A percentile compares a stretch with the other conserved stretches of the same genome.
These are phyloP conservation scores for Hansenula sp. DNA, from an alignment of 1,139 yeast species.

Conservation along the genomic window DNA sequence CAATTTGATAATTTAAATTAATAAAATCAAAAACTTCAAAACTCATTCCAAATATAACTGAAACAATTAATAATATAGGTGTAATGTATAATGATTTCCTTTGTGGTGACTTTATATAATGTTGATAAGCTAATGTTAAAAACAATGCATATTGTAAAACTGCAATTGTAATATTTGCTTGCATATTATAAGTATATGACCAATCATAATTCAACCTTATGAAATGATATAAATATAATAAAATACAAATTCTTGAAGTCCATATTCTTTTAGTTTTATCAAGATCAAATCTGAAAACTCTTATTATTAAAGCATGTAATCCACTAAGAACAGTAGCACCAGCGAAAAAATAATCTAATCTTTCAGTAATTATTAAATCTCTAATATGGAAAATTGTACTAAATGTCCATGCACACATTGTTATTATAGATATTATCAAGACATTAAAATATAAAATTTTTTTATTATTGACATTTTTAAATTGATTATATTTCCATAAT, in stretches of 20 bases:
- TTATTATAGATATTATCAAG: conserved; percentile 46
- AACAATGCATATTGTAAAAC: conserved; percentile 56
- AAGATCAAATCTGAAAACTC: conserved; percentile 54
- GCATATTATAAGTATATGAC: conserved; percentile 94
- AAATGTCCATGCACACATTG: conserved; percentile 86
- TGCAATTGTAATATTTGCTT: conserved; percentile 79
- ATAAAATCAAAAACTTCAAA: conserved; percentile 89
- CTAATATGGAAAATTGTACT: conserved; percentile 86
- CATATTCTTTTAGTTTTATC: conserved; percentile 27
- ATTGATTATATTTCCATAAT: conserved; percentile 10
- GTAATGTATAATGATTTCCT: conserved; percentile 27
- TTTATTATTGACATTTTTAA: conserved; percentile 18
- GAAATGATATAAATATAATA: conserved; percentile 59
- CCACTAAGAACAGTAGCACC: conserved; percentile 83
- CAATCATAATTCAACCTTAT: conserved; percentile 66
- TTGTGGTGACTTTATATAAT: conserved; percentile 20
- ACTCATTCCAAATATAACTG: conserved; percentile 71
- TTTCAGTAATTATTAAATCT: conserved; percentile 75
- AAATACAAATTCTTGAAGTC: conserved; percentile 39
- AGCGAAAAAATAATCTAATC: conserved; percentile 88
- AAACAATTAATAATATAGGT: conserved; percentile 46
- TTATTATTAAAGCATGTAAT: conserved; percentile 58
- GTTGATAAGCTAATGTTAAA: conserved; percentile 26
- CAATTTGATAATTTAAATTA: conserved; percentile 63
- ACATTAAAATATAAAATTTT: conserved; percentile 37